phyloP scores from a whole-genome alignment of 2,329 filamentous ascomycete species.

The Eutypella sp. region DNA sequence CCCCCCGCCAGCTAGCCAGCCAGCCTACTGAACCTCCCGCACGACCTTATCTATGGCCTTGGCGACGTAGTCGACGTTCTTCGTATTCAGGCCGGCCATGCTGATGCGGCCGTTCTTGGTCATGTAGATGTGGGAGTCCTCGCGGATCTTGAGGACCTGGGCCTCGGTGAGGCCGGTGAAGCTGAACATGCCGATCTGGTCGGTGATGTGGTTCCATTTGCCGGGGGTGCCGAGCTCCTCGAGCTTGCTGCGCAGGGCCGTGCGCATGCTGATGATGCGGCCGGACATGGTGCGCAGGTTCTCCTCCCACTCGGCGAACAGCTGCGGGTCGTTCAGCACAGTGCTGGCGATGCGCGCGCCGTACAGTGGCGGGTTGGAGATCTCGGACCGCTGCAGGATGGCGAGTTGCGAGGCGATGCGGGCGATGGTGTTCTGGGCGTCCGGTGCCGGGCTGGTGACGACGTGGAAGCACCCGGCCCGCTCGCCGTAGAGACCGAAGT shows the following conservation, averaged over 20 bases:
- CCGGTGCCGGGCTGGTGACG: conserved; percentile 67
- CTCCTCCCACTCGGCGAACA: conserved; percentile 89
- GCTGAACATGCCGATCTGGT: conserved; percentile 99
- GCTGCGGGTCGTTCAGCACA: conserved; percentile 73
- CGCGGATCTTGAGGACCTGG: conserved; percentile 66
- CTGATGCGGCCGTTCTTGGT: conserved; percentile 98
- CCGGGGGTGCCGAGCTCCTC: conserved; percentile 84
- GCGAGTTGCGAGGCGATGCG: conserved; percentile 84
- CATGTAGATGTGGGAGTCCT: conserved; percentile 77
- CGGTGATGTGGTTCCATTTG: conserved; percentile 93
- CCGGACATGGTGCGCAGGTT: conserved; percentile 93
- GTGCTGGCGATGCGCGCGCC: conserved; percentile 83
- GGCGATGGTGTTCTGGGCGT: conserved; percentile 54
- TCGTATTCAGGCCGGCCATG: conserved; percentile 94
- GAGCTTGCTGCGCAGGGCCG: conserved; percentile 69
- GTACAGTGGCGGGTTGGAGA: conserved; percentile 93
- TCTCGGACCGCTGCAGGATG: conserved; percentile 93
- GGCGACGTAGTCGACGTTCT: conserved; percentile 91
- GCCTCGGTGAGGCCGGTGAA: conserved; percentile 76
- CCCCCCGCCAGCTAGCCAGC: no score
- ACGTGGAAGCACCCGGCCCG: conserved; percentile 95
- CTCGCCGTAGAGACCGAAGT: conserved; percentile 95
- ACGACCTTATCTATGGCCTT: conserved; percentile 85
- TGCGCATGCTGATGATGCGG: conserved; percentile 89
- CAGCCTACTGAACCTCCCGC: conserved; percentile 37